These are phyloP conservation scores for Bipolaris bicolor DNA, from an alignment of 2,329 filamentous ascomycete species.

Conservation along the genomic window DNA sequence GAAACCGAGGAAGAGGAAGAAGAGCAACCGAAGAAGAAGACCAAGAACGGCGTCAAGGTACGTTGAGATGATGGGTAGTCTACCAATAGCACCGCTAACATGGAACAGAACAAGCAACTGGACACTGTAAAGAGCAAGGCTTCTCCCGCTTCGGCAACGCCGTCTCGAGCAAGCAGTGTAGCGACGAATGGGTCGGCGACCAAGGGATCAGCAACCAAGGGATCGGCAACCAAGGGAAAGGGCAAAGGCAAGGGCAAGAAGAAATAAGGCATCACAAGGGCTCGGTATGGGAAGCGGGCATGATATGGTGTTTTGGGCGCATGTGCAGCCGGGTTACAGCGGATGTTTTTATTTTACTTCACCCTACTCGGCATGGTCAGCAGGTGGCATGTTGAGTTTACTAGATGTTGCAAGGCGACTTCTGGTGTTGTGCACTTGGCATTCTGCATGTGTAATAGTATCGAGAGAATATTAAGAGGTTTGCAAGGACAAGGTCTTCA, in stretches of 20 bases:
- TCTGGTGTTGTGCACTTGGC: background rate
- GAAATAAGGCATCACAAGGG: constrained; percentile 40
- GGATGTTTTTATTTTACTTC: background rate
- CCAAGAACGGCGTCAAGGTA: constrained; percentile 88
- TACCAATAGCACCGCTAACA: constrained; percentile 19
- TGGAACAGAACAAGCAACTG: constrained; percentile 82
- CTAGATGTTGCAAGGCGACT: background rate
- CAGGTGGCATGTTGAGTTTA: constrained; percentile 4
- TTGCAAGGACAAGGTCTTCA: background rate
- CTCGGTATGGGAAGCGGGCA: background rate
- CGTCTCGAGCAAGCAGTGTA: constrained; percentile 87
- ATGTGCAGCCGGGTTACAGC: background rate
- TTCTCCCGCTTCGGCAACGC: constrained; percentile 76
- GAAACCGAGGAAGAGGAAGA: constrained; percentile 78
- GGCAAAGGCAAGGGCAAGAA: constrained; percentile 59
- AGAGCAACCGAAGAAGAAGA: constrained; percentile 92
- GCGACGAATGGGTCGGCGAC: constrained; percentile 70
- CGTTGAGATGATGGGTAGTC: constrained; percentile 36
- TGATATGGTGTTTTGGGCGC: constrained; percentile 8
- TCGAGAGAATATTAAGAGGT: no score
- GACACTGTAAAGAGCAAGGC: constrained; percentile 81
- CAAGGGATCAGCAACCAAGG: constrained; percentile 58
- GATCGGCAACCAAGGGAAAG: constrained; percentile 25
- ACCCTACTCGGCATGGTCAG: background rate
- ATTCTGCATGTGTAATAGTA: constrained; percentile 3